Evolutionary conservation across 2,329 filamentous ascomycete genomes (phyloP).

Genomic region (Pseudogymnoascus verrucosus): DNA sequence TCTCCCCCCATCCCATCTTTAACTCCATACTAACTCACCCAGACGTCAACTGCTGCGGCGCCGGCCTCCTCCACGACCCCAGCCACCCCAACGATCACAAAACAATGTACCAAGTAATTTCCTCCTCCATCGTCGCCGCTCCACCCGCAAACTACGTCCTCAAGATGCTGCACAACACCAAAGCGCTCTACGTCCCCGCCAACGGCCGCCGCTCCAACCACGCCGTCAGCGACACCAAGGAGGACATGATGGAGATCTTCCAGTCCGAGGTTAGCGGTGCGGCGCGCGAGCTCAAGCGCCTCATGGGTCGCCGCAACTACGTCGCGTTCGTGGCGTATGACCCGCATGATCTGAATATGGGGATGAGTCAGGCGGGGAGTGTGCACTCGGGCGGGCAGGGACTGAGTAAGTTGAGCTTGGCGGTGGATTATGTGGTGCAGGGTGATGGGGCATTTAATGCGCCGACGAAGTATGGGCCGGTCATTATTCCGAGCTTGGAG

Average conservation of each 20-base stretch:
- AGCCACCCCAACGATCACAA: constrained; percentile 89
- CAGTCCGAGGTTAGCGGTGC: constrained; percentile 84
- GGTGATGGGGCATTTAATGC: constrained; percentile 72
- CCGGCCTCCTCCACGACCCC: constrained; percentile 90
- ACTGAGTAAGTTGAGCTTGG: constrained; percentile 65
- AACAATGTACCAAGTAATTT: constrained; percentile 98
- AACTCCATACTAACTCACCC: not conserved
- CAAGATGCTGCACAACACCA: constrained; percentile 92
- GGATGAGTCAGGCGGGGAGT: constrained; percentile 23
- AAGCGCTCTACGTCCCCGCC: constrained; percentile 78
- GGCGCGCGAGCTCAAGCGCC: constrained; percentile 73
- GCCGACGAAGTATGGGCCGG: constrained; percentile 93
- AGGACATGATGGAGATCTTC: constrained; percentile 99
- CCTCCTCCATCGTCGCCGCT: constrained; percentile 83
- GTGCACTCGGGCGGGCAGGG: constrained; percentile 33
- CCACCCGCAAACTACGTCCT: constrained; percentile 80
- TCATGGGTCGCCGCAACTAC: constrained; percentile 93
- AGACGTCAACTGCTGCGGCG: constrained; percentile 85
- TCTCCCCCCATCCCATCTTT: constrained; percentile 8
- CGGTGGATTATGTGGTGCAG: constrained; percentile 95
- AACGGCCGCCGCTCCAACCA: constrained; percentile 75
- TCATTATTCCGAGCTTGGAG: constrained; percentile 83
- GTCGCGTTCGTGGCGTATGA: constrained; percentile 91
- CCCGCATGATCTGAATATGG: constrained; percentile 59
- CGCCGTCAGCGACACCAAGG: constrained; percentile 82